These are phyloP conservation scores for Cladobotryum protrusum DNA, from an alignment of 2,329 filamentous ascomycete species.

Conservation along the genomic window DNA sequence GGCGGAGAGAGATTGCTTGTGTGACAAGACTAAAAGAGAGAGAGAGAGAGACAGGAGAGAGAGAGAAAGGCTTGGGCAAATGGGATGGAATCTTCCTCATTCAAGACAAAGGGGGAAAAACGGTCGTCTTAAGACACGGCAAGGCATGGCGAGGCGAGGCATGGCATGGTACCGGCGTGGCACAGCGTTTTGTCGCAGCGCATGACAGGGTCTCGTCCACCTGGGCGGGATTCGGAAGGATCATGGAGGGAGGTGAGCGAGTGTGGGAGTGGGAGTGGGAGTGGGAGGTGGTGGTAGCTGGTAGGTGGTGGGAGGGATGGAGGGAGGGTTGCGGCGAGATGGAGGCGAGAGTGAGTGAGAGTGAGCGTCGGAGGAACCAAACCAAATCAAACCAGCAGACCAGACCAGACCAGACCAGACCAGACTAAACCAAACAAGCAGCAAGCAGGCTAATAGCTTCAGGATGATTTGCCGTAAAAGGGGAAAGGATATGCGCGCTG, in stretches of 20 bases:
- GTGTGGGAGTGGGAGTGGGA: background rate
- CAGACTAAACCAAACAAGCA: background rate
- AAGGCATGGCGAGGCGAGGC: constrained; percentile 8
- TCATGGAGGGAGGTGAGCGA: background rate
- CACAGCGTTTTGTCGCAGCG: constrained; percentile 5
- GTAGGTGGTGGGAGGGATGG: background rate
- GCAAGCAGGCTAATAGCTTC: background rate
- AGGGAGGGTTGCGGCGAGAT: background rate
- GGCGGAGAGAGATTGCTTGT: background rate
- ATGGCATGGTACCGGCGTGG: constrained; percentile 6
- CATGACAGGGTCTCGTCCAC: constrained; percentile 5
- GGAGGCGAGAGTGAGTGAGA: background rate
- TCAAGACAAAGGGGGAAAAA: background rate
- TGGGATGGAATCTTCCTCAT: background rate
- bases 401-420: background rate
- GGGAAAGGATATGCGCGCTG: background rate
- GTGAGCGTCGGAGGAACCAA: background rate
- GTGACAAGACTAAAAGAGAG: background rate
- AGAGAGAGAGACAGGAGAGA: background rate
- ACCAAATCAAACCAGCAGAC: background rate
- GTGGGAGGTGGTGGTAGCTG: too few relatives aligned
- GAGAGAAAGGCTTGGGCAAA: background rate
- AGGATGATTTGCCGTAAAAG: background rate
- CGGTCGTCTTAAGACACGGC: constrained; percentile 2
- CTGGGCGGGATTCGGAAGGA: background rate